phyloP scores from a whole-genome alignment of 352 stramenopile species.

The Thraustochytrium sp. region DNA sequence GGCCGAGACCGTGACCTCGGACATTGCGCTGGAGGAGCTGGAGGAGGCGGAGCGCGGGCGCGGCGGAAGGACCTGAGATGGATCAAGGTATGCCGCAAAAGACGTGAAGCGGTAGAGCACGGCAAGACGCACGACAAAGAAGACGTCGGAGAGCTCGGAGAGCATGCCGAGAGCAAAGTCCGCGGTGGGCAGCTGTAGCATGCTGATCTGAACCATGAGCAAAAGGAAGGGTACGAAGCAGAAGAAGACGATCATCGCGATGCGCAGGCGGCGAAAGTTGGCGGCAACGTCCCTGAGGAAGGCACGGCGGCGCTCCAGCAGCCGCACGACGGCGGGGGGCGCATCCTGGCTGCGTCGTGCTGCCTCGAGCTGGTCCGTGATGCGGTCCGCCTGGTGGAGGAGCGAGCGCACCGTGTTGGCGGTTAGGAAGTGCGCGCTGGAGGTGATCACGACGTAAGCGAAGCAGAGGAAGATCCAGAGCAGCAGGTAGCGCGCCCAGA shows the following conservation, averaged over 20 bases:
- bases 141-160: not conserved
- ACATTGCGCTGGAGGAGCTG: no score
- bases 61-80: not conserved
- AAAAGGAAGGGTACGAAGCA: not conserved
- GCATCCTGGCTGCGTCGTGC: not conserved
- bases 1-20: not conserved
- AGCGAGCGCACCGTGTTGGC: not conserved
- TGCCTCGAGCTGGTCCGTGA: not conserved
- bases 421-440: slow-evolving; percentile 1
- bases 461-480: not conserved
- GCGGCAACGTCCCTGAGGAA: not conserved
- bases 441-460: not conserved
- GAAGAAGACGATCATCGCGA: not conserved
- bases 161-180: not conserved
- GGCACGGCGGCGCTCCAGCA: not conserved
- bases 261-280: not conserved
- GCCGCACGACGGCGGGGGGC: not conserved
- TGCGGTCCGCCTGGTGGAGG: not conserved
- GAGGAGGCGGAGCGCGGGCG: not conserved
- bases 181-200: not conserved
- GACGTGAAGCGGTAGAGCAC: not conserved
- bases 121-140: not conserved
- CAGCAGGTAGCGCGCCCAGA: not conserved
- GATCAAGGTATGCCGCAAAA: not conserved
- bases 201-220: not conserved